These are phyloP conservation scores for Raffaelea albimanens DNA, from an alignment of 2,329 filamentous ascomycete genomes.

Conservation along the genomic window DNA sequence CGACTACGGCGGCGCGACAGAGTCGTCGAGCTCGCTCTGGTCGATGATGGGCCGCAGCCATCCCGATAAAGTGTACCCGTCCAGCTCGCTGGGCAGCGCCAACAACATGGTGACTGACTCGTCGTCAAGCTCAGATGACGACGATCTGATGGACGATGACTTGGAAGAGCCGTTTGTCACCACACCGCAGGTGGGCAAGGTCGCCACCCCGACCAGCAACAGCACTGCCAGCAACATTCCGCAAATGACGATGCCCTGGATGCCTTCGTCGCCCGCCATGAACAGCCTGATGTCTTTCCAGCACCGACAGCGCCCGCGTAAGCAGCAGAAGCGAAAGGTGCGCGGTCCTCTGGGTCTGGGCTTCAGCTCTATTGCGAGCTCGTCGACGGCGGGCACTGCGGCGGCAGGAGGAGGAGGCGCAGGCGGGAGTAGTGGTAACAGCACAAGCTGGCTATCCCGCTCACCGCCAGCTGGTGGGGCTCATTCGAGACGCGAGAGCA, in stretches of 20 bases:
- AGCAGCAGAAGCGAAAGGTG: slow-evolving; percentile 47
- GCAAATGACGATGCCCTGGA: slow-evolving; percentile 4
- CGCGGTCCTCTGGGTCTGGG: slow-evolving; percentile 40
- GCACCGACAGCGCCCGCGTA: slow-evolving; percentile 62
- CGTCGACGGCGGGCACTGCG: background rate
- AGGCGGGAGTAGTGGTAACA: background rate
- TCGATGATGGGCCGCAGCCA: slow-evolving; percentile 52
- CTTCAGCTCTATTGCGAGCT: slow-evolving; percentile 27
- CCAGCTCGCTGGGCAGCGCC: slow-evolving; percentile 75
- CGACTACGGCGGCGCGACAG: slow-evolving; percentile 42
- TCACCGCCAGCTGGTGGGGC: slow-evolving; percentile 53
- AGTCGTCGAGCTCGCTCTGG: slow-evolving; percentile 65
- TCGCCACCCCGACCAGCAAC: slow-evolving; percentile 22
- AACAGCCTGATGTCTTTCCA: slow-evolving; percentile 77
- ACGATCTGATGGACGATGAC: slow-evolving; percentile 62
- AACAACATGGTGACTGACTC: slow-evolving; percentile 56
- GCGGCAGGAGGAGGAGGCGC: too few species aligned
- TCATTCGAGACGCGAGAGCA: slow-evolving; percentile 67
- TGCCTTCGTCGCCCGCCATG: slow-evolving; percentile 51
- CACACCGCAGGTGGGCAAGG: slow-evolving; percentile 69
- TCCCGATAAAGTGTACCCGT: slow-evolving; percentile 59
- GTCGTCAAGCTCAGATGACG: slow-evolving; percentile 63
- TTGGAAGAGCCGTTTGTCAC: slow-evolving; percentile 73
- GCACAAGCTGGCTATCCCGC: slow-evolving; percentile 40
- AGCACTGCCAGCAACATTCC: slow-evolving; percentile 27